These are phyloP conservation scores for Catharanthus roseus DNA, from an alignment of 257 asterid genomes.

Conservation along the genomic window DNA sequence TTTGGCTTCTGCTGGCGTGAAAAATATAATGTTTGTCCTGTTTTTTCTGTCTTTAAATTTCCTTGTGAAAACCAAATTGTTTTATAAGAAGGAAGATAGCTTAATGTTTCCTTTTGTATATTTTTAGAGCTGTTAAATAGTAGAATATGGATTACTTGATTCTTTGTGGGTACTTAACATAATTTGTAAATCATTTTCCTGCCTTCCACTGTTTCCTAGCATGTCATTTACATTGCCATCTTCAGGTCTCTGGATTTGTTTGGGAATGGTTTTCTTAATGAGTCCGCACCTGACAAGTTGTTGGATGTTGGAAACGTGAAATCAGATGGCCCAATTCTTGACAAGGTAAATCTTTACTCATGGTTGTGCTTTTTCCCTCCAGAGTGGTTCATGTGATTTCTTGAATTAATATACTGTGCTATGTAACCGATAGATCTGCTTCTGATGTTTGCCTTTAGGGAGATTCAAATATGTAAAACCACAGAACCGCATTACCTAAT, in stretches of 20 bases:
- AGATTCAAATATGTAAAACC: background rate
- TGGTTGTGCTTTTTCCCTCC: background rate
- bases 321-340: constrained; percentile 2
- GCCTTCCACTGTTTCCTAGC: background rate
- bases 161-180: background rate
- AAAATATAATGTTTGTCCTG: background rate
- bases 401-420: background rate
- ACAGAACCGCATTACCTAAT: background rate
- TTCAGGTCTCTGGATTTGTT: background rate
- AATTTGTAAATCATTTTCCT: background rate
- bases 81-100: background rate
- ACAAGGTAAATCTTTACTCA: constrained; percentile 5
- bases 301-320: background rate
- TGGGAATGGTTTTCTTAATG: background rate
- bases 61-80: background rate
- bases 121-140: background rate
- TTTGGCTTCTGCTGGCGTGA: background rate
- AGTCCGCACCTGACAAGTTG: background rate
- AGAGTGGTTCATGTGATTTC: background rate
- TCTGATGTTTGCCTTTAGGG: background rate
- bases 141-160: background rate
- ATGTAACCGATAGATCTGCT: background rate
- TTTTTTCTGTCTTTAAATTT: background rate
- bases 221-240: background rate
- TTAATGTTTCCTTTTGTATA: background rate